A percentile compares a stretch with the other conserved stretches of the same genome.
phyloP scores from a whole-genome alignment of 192 early-diverging fungal genomes.

The Podila epigama region DNA sequence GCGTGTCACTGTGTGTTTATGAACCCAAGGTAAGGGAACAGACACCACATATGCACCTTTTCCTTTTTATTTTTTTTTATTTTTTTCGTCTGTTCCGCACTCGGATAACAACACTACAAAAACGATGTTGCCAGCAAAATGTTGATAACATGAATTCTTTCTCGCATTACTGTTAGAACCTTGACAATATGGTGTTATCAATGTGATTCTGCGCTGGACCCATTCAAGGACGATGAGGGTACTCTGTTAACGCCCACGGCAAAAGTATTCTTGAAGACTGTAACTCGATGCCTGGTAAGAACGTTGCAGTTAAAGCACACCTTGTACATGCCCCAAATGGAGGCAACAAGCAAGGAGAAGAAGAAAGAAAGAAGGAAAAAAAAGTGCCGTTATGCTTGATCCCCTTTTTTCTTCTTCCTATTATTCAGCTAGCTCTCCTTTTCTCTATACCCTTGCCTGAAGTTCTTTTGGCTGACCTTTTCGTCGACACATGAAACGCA shows the following conservation, averaged over 20 bases:
- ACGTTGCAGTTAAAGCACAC: no score
- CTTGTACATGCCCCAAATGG: no score
- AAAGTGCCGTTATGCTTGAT: background rate
- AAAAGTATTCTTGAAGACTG: conserved; percentile 41
- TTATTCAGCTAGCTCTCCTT: background rate
- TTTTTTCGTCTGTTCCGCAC: background rate
- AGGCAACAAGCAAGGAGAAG: background rate
- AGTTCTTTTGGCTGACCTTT: conserved; percentile 1
- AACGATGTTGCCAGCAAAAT: background rate
- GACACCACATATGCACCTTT: background rate
- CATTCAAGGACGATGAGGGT: conserved; percentile 18
- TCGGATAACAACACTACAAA: background rate
- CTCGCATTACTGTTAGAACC: conserved; percentile 20
- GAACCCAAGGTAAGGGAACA: conserved; percentile 36
- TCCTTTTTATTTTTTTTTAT: background rate
- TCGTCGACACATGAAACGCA: background rate
- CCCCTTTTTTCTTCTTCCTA: background rate
- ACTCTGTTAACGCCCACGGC: conserved; percentile 18
- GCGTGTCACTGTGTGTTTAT: conserved; percentile 49
- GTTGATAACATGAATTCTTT: background rate
- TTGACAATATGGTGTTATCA: conserved; percentile 47
- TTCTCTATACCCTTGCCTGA: background rate
- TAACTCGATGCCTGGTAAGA: conserved; percentile 48
- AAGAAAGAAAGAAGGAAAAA: background rate
- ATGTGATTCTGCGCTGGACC: conserved; percentile 49